These are phyloP conservation scores for Termitomyces sp. DNA, from an alignment of 768 basidiomycete species.

Conservation along the genomic window DNA sequence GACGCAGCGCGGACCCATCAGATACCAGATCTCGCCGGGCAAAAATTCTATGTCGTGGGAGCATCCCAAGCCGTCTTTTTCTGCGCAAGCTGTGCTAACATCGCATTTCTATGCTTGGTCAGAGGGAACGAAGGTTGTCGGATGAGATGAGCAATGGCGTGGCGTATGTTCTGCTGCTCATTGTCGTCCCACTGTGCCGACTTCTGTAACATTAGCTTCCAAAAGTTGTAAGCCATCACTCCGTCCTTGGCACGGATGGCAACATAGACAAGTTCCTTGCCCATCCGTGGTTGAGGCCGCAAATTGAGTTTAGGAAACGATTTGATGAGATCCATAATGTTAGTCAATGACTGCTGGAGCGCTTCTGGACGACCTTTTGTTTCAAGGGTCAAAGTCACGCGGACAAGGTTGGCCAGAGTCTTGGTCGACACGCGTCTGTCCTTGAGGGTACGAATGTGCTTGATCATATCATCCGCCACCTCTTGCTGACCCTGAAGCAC, in stretches of 20 bases:
- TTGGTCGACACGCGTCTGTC: constrained; percentile 36
- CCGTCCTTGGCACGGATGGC: constrained; percentile 46
- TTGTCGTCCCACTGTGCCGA: constrained; percentile 43
- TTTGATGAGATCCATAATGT: constrained; percentile 36
- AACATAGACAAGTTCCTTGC: constrained; percentile 42
- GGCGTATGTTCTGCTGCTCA: constrained; percentile 38
- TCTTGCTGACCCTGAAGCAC: constrained; percentile 34
- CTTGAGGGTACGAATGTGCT: constrained; percentile 29
- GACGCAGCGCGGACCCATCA: neutral
- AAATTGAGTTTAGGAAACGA: constrained; percentile 27
- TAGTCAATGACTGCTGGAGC: constrained; percentile 29
- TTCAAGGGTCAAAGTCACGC: constrained; percentile 25
- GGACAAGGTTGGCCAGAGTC: constrained; percentile 44
- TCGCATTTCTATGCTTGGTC: constrained; percentile 14
- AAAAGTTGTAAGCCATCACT: constrained; percentile 53
- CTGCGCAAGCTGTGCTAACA: constrained; percentile 26
- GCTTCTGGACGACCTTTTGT: constrained; percentile 17
- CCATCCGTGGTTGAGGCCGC: constrained; percentile 40
- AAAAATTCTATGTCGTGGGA: constrained; percentile 3
- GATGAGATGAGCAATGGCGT: constrained; percentile 31
- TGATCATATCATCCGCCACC: constrained; percentile 38
- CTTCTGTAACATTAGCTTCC: constrained; percentile 40
- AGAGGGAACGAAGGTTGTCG: constrained; percentile 14
- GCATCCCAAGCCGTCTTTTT: neutral
- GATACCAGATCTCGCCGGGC: neutral